phyloP scores from a whole-genome alignment of 306 rosid species.

The Cucurbita moschata region DNA sequence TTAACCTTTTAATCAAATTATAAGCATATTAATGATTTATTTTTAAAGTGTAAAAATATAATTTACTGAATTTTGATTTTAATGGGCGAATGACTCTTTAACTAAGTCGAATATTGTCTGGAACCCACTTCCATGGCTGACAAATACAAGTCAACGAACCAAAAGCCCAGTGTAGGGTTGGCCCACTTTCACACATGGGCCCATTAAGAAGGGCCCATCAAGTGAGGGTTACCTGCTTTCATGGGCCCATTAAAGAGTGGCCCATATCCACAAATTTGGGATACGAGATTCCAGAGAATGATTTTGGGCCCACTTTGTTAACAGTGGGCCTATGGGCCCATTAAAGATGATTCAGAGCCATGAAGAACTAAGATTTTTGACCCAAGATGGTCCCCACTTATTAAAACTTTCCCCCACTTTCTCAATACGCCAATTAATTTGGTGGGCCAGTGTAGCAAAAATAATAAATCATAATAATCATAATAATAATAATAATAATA shows the following conservation, averaged over 20 bases:
- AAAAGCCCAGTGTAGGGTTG: background rate
- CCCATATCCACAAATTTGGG: slow-evolving; percentile 1
- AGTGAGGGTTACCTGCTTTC: background rate
- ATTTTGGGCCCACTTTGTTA: background rate
- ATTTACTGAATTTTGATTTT: too few relatives aligned
- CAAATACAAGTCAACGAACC: background rate
- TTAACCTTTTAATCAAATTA: too few relatives aligned
- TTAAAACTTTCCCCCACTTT: background rate
- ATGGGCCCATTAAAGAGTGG: background rate
- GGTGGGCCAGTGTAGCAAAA: background rate
- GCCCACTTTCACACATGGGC: background rate
- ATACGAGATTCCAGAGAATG: background rate
- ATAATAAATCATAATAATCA: background rate
- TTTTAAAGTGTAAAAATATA: too few relatives aligned
- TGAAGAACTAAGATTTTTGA: background rate
- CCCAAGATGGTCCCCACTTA: background rate
- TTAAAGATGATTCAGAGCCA: background rate
- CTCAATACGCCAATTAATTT: background rate
- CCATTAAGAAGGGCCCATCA: background rate
- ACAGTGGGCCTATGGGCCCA: background rate
- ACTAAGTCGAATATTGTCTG: background rate
- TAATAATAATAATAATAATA: background rate
- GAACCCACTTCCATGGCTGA: background rate
- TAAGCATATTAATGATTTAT: too few relatives aligned
- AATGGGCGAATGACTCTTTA: too few relatives aligned